These are phyloP conservation scores for Exophiala aquamarina DNA, from an alignment of 2,329 filamentous ascomycete genomes.

Conservation along the genomic window DNA sequence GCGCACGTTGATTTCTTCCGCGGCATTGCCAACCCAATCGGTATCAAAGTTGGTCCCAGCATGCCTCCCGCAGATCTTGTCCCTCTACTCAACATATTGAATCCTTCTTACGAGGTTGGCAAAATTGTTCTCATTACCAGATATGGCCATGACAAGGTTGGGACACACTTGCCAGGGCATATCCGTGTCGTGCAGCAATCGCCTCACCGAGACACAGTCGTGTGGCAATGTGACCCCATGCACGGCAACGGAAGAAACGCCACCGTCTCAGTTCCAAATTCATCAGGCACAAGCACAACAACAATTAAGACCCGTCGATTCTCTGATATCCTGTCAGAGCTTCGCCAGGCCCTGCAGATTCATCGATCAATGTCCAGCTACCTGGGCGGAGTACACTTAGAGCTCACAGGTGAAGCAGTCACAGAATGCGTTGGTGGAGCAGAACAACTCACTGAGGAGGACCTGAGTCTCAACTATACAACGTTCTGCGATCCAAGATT, in stretches of 20 bases:
- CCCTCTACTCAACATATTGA: slow-evolving; percentile 77
- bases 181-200: slow-evolving; percentile 85
- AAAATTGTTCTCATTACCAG: slow-evolving; percentile 96
- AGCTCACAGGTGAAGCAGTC: slow-evolving; percentile 92
- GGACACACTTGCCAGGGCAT: slow-evolving; percentile 73
- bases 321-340: slow-evolving; percentile 82
- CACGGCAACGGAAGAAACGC: slow-evolving; percentile 70
- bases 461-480: slow-evolving; percentile 86
- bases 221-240: slow-evolving; percentile 99
- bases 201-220: slow-evolving; percentile 62
- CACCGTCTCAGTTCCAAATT: slow-evolving; percentile 41
- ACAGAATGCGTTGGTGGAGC: slow-evolving; percentile 94
- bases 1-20: slow-evolving; percentile 98
- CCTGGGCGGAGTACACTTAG: slow-evolving; percentile 90
- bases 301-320: slow-evolving; percentile 94
- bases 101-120: slow-evolving; percentile 77
- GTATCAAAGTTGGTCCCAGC: slow-evolving; percentile 90
- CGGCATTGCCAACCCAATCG: slow-evolving; percentile 92
- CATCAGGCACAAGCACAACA: slow-evolving; percentile 51
- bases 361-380: slow-evolving; percentile 82
- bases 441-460: slow-evolving; percentile 81
- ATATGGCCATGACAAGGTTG: slow-evolving; percentile 79
- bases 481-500: slow-evolving; percentile 93
- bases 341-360: slow-evolving; percentile 78
- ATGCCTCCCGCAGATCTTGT: slow-evolving; percentile 77